Base-by-base conservation (phyloP, 192 early-diverging fungal genomes). In the Spizellomyces sp. region DNA sequence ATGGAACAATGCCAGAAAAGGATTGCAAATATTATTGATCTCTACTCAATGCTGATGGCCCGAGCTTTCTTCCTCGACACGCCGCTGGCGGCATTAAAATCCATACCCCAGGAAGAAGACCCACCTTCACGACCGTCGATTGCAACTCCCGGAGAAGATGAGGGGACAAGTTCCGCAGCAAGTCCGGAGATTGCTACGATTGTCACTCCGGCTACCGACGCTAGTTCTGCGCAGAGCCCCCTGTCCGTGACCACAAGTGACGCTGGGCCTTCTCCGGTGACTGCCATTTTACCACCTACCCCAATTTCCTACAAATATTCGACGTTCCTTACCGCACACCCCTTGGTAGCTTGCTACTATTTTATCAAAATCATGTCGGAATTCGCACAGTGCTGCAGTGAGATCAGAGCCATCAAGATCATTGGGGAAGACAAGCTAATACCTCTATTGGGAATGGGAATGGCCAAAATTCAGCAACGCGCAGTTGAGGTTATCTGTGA, bases 401-500 rank as follows among this genome's bases (percentile, higher is more conserved):
- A 93, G 73, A 86, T 93, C 55, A 88, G 89, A 67, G 81, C 77
- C 8, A 85, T 94, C 42, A 85, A 90, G 70, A 82, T 96, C 64
- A 85, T 87, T 15, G 86, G 89, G 12, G 90, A 92, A 64, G 87
- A 82, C 21, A 54, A 58, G 58, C 54, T 91, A 0, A 87, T 91
- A 67, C 75, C 83, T 83, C 54, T 66, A 5, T 72, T 96, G 52
- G 88, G 86, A 14, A 86, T 87, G 21, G 76, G 92, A 58, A 89
- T 93, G 74, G 88, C 89, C 60, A 80, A 86, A 43, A 76, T 94
- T n/a, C 88, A 91, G 65, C 83, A 82, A 70, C 86, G 89, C 48
- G 87, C 90, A 77, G 76, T 91, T 10, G 87, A 95, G 58, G 81
- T 87, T 12, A 75, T 96, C 8, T 95, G 94, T 77, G 81, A 87